A percentile compares a stretch with the other conserved stretches of the same genome.
Evolutionary conservation across 345 rosid genomes (phyloP).

Genomic region (Punica granatum): DNA sequence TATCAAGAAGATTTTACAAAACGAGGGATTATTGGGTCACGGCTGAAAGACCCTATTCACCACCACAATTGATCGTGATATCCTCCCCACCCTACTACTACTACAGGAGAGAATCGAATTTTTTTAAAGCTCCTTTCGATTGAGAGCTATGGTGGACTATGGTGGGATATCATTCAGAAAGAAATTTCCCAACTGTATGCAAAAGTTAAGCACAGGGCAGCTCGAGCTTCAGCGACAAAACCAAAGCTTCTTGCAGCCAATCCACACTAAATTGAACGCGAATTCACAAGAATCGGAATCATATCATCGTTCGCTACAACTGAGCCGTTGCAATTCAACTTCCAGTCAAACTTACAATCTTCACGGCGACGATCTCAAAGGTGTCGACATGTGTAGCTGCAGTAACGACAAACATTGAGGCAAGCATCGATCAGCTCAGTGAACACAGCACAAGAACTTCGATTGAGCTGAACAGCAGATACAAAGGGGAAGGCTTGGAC

Average conservation of each 20-base stretch:
- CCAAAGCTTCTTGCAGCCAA: neutral
- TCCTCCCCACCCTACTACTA: too few species aligned
- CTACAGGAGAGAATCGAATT: too few species aligned
- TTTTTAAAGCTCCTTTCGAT: too few species aligned
- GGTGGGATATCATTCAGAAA: too few species aligned
- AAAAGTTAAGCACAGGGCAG: neutral
- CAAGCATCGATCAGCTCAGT: conserved; percentile 7
- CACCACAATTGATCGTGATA: too few species aligned
- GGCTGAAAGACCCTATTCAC: too few species aligned
- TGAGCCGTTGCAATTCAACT: neutral
- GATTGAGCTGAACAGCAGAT: neutral
- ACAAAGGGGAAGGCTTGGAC: conserved; percentile 3
- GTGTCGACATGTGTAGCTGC: conserved; percentile 89
- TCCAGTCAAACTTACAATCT: conserved; percentile 61
- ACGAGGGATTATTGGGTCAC: too few species aligned
- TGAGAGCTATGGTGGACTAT: too few species aligned
- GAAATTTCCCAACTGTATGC: too few species aligned
- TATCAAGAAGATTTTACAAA: too few species aligned
- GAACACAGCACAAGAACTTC: neutral
- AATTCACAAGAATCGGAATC: conserved; percentile 10
- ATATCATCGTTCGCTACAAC: conserved; percentile 1
- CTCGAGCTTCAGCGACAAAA: neutral
- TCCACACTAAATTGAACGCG: neutral
- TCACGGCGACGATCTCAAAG: conserved; percentile 85
- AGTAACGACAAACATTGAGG: conserved; percentile 2